Percentiles rank a stretch among this genome's conserved stretches.
Conservation (phyloP, 2,329 filamentous ascomycete species). For the Hypoxylon sp. region DNA sequence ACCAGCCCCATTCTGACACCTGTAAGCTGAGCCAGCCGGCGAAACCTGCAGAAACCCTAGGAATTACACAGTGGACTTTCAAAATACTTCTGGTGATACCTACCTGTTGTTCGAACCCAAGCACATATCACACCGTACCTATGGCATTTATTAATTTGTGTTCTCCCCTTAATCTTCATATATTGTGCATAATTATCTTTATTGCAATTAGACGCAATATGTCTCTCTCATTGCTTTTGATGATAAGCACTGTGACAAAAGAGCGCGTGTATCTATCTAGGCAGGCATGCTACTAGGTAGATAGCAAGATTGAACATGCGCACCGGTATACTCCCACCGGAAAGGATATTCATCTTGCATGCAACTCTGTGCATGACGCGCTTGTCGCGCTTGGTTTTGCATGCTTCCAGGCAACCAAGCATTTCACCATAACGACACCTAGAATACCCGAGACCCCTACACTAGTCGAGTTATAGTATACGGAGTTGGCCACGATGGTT, state of each 20-base stretch:
- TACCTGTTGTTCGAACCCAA: neutral
- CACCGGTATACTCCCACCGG: neutral
- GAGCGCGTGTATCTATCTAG: neutral
- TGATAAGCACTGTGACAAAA: neutral
- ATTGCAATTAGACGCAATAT: constrained; percentile 1
- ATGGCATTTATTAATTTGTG: neutral
- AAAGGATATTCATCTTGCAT: neutral
- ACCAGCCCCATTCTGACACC: constrained; percentile 5
- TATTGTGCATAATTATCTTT: neutral
- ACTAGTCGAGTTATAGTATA: constrained; percentile 7
- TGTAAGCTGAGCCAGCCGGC: constrained; percentile 20
- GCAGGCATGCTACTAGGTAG: neutral
- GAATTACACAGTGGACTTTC: constrained; percentile 20
- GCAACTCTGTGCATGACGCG: neutral
- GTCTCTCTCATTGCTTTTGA: neutral
- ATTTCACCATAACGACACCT: constrained; percentile 8
- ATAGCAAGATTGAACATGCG: neutral
- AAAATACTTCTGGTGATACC: neutral
- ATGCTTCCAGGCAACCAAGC: neutral
- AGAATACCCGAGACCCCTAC: constrained; percentile 1
- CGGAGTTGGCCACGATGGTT: neutral
- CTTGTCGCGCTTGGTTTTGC: constrained; percentile 7
- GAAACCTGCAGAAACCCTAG: constrained; percentile 38
- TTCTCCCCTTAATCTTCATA: neutral
- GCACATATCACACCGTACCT: constrained; percentile 2